phyloP scores from a whole-genome alignment of 495 filamentous ascomycete genomes.

The Penicillium odoratum region DNA sequence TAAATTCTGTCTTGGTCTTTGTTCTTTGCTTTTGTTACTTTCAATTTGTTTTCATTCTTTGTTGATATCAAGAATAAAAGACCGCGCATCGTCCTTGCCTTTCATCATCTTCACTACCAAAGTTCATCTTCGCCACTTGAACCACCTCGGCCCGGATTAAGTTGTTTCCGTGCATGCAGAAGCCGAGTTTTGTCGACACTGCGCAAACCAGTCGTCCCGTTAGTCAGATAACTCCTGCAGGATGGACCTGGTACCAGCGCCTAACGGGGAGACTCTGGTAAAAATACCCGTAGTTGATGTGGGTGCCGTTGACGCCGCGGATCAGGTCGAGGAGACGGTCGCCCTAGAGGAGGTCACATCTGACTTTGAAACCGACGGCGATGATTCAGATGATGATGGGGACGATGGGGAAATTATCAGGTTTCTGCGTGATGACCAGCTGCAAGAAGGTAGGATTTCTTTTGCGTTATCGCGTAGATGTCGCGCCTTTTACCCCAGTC shows the following conservation, averaged over 20 bases:
- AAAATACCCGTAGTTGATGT: slow-evolving; percentile 49
- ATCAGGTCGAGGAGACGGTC: slow-evolving; percentile 26
- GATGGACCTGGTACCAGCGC: slow-evolving; percentile 47
- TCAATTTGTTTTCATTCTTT: slow-evolving; percentile 21
- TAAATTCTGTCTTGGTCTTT: slow-evolving; percentile 2
- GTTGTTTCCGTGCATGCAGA: slow-evolving; percentile 29
- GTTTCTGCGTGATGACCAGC: slow-evolving; percentile 59
- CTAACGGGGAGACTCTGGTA: slow-evolving; percentile 39
- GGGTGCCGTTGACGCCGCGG: slow-evolving; percentile 40
- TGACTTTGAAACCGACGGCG: slow-evolving; percentile 58
- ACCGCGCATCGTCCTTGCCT: neutral
- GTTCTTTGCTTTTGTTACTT: slow-evolving; percentile 1
- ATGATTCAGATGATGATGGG: slow-evolving; percentile 67
- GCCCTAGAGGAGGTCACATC: slow-evolving; percentile 31
- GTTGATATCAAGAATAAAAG: slow-evolving; percentile 35
- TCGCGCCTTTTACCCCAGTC: slow-evolving; percentile 22
- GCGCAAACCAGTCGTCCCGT: slow-evolving; percentile 36
- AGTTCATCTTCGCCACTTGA: slow-evolving; percentile 19
- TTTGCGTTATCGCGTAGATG: neutral
- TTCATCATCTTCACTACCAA: slow-evolving; percentile 6
- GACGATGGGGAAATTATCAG: slow-evolving; percentile 65
- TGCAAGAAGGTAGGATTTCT: slow-evolving; percentile 44
- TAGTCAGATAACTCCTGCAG: slow-evolving; percentile 36
- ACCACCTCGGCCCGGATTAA: slow-evolving; percentile 39
- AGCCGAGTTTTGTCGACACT: slow-evolving; percentile 34